phyloP scores from a whole-genome alignment of 305 asterid species.

The Fraxinus sp. region DNA sequence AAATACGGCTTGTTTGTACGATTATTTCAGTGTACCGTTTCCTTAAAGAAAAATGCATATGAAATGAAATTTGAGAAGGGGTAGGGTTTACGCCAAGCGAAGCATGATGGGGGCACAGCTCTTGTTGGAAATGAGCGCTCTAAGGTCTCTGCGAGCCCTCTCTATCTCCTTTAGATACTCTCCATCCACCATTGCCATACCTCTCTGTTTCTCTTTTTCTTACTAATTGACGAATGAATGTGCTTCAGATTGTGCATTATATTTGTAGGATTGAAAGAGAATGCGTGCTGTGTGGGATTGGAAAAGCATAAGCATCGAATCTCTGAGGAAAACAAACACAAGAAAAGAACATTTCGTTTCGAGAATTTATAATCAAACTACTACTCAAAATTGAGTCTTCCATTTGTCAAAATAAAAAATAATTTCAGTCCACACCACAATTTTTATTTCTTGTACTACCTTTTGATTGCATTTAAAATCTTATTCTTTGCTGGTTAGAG shows the following conservation, averaged over 20 bases:
- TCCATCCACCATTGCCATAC: slow-evolving; percentile 37
- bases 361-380: background rate
- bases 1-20: too few species aligned
- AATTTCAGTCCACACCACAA: background rate
- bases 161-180: slow-evolving; percentile 70
- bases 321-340: background rate
- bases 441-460: too few species aligned
- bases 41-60: background rate
- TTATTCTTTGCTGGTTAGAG: too few species aligned
- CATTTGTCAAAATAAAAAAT: background rate
- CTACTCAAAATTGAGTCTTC: background rate
- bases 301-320: slow-evolving; percentile 4
- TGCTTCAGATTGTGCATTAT: background rate
- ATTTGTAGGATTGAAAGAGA: background rate
- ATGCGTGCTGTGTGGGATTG: background rate
- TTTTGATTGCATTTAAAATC: too few species aligned
- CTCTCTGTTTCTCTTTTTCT: background rate
- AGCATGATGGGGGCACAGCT: slow-evolving; percentile 88
- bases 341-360: background rate
- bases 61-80: background rate
- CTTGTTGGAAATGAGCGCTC: slow-evolving; percentile 74
- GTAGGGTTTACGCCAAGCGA: slow-evolving; percentile 65
- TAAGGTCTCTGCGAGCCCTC: slow-evolving; percentile 61
- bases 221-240: background rate
- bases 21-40: too few species aligned